Evolutionary conservation across 1,139 yeast species (phyloP).

Genomic region (Protomyces pachydermus): DNA sequence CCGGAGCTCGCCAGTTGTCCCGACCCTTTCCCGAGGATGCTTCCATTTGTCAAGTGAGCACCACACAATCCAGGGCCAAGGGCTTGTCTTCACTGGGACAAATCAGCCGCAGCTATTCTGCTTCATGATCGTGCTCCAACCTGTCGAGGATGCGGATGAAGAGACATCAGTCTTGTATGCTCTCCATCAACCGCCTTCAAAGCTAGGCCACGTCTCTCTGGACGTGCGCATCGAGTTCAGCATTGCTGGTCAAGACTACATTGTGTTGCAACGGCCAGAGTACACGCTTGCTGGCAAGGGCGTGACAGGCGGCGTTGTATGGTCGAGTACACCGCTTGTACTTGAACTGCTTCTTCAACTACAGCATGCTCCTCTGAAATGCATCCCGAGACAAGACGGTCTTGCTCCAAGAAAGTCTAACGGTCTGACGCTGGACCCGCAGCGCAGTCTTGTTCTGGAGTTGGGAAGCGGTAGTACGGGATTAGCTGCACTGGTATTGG

Average conservation of each 20-base stretch:
- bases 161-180: conserved; percentile 23
- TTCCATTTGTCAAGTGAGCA: too few relatives aligned
- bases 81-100: too few relatives aligned
- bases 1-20: too few relatives aligned
- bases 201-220: conserved; percentile 10
- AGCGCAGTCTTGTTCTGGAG: neutral
- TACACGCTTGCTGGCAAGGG: conserved; percentile 5
- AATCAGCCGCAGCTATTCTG: too few relatives aligned
- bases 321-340: conserved; percentile 16
- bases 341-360: neutral
- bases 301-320: conserved; percentile 20
- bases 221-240: neutral
- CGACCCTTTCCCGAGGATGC: too few relatives aligned
- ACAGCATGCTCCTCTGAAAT: neutral
- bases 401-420: neutral
- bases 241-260: neutral
- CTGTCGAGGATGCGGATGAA: conserved; percentile 5
- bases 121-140: neutral
- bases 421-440: neutral
- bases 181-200: neutral
- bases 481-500: conserved; percentile 8
- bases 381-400: neutral
- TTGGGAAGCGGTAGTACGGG: conserved; percentile 13
- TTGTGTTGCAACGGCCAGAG: conserved; percentile 15
- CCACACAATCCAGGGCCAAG: too few relatives aligned